Conservation (phyloP, 495 filamentous ascomycete species). For the Cudoniella acicularis region DNA sequence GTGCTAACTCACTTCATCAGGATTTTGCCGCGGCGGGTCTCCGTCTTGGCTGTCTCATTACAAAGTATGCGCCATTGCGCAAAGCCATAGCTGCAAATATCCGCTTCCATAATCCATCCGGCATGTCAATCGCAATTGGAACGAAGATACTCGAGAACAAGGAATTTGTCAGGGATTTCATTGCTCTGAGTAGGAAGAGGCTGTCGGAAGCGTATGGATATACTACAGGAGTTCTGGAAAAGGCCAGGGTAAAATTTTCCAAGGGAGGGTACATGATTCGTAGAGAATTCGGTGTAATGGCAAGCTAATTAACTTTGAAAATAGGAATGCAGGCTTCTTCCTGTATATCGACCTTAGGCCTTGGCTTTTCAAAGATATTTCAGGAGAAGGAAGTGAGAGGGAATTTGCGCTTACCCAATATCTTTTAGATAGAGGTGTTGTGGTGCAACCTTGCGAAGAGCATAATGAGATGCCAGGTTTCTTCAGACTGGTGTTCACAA, state of each 20-base stretch:
- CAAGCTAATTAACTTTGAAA: constrained; percentile 4
- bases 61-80: constrained; percentile 10
- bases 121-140: neutral
- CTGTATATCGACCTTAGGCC: constrained; percentile 53
- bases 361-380: constrained; percentile 23
- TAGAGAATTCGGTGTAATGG: constrained; percentile 39
- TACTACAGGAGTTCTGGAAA: neutral
- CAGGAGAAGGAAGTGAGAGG: constrained; percentile 24
- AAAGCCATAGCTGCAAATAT: neutral
- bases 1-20: constrained; percentile 8
- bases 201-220: neutral
- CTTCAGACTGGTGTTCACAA: constrained; percentile 50
- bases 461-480: constrained; percentile 43
- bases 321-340: constrained; percentile 54
- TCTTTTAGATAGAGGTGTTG: constrained; percentile 40
- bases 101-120: neutral
- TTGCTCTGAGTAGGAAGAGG: neutral
- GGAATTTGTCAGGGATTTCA: neutral
- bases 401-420: constrained; percentile 32
- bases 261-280: constrained; percentile 31
- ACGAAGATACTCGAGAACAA: neutral
- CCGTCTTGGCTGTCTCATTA: constrained; percentile 50
- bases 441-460: constrained; percentile 38
- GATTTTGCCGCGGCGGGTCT: constrained; percentile 57
- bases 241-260: neutral